Conservation (phyloP, 164 flowering plant species). For the Sedum album region DNA sequence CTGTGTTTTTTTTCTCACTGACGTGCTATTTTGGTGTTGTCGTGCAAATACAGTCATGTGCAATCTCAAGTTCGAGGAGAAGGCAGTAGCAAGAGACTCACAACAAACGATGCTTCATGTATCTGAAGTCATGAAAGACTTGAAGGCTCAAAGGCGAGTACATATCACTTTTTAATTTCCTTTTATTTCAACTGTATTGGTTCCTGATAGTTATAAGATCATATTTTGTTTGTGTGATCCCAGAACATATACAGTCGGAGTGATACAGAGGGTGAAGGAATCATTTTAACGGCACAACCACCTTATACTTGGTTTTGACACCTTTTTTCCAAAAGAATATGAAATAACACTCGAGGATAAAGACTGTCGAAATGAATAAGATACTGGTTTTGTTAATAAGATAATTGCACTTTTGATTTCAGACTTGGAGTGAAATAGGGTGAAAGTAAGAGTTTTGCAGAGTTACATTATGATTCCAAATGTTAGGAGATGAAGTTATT, state of each 20-base stretch:
- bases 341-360: neutral
- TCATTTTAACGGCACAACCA: conserved; percentile 72
- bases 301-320: conserved; percentile 82
- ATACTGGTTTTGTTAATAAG: no score
- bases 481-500: neutral
- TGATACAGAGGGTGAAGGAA: no score
- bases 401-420: no score
- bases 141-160: conserved; percentile 68
- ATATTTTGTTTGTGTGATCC: conserved; percentile 5
- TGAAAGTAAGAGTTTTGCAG: neutral
- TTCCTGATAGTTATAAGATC: neutral
- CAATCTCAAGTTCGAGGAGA: conserved; percentile 25
- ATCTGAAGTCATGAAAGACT: conserved; percentile 95
- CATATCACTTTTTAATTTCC: neutral
- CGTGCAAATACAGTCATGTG: conserved; percentile 22
- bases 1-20: no score
- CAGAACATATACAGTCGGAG: conserved; percentile 70
- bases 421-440: no score
- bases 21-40: no score
- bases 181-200: neutral
- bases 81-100: conserved; percentile 33
- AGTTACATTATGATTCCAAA: no score
- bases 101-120: conserved; percentile 88
- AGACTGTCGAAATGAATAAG: no score
- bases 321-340: conserved; percentile 76